Evolutionary conservation across 441 rosid species (phyloP), one percentile per base, ranked within the genome.

Genomic region (Populus hybrid): DNA sequence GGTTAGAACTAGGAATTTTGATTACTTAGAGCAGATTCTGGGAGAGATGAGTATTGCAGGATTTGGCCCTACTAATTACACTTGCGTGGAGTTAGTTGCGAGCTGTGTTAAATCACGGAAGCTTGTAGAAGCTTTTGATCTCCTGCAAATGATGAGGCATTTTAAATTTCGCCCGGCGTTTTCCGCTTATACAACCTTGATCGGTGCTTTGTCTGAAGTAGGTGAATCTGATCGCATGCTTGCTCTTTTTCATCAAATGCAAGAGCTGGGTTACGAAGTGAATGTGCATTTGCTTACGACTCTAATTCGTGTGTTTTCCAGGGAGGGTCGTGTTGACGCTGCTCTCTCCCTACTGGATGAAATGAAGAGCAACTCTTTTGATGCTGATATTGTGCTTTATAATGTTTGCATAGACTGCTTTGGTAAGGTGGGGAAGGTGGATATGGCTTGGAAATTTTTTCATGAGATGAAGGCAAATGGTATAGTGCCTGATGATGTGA

Each of bases 361-460:
- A 88, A 87, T 92, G 95, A 95, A 87, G 85, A 95, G 93, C 86
- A 87, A 89, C 86, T 83, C 84, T 75, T 85, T 89, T 76, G 82
- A 91, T 61, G 98, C 86, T 63, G 99, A 96, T 75, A 84, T 92
- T 80, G 97, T 94, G 79, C 95, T 93, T 78, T 94, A 94, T 70
- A 96, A 96, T 79, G 98, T 96, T 28, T 96, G 98, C 86, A 93
- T 96, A 65, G 97, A 96, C 77, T 87, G 93, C 82, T 96, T 96
- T 23, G 99, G 98, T 79, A 91, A 92, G 91, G 93, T 79, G 63
- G 97, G 98, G 10, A 95, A 91, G 40, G 90, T 91, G 68, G 97
- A 96, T 80, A 90, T 94, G 94, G 98, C 97, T 26, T 94, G 98
- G 99, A 94, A 94, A 68, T 93, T 94, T 87, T 96, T 94, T 84